Conservation (phyloP, 768 basidiomycete species). For the Amanita pseudoporphyria region DNA sequence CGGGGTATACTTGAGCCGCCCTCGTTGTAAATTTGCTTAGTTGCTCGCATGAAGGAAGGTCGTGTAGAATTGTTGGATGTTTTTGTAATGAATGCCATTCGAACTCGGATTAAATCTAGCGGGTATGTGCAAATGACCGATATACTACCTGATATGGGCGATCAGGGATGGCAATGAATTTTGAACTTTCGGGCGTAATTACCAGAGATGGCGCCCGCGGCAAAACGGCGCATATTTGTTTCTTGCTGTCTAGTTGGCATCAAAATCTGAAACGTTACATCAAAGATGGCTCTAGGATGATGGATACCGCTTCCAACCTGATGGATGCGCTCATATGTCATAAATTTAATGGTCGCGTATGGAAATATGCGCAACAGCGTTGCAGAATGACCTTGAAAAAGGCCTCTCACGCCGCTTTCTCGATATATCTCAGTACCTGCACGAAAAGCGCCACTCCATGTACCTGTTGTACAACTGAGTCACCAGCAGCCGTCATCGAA, state of each 20-base stretch:
- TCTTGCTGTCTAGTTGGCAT: conserved; percentile 79
- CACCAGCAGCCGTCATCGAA: neutral
- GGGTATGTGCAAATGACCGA: conserved; percentile 94
- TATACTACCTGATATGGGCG: conserved; percentile 48
- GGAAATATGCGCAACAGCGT: conserved; percentile 93
- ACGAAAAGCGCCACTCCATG: conserved; percentile 76
- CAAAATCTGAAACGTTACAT: conserved; percentile 42
- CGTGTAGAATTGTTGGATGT: conserved; percentile 19
- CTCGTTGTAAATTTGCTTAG: conserved; percentile 66
- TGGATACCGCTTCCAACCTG: conserved; percentile 34
- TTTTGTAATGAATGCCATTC: conserved; percentile 80
- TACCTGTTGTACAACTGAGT: conserved; percentile 39
- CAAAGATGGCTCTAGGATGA: conserved; percentile 3
- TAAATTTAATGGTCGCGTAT: conserved; percentile 95
- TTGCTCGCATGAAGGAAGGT: conserved; percentile 45
- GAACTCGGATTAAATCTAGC: conserved; percentile 88
- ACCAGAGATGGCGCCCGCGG: conserved; percentile 88
- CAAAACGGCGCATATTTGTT: conserved; percentile 70
- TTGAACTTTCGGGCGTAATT: conserved; percentile 14
- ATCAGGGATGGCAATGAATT: neutral
- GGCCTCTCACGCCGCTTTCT: conserved; percentile 61
- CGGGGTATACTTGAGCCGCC: conserved; percentile 26
- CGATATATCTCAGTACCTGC: conserved; percentile 68
- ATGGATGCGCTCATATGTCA: conserved; percentile 89
- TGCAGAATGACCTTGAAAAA: conserved; percentile 94